Evolutionary conservation across 78 protist genomes (phyloP).

Genomic region (Pigoraptor vietnamica): DNA sequence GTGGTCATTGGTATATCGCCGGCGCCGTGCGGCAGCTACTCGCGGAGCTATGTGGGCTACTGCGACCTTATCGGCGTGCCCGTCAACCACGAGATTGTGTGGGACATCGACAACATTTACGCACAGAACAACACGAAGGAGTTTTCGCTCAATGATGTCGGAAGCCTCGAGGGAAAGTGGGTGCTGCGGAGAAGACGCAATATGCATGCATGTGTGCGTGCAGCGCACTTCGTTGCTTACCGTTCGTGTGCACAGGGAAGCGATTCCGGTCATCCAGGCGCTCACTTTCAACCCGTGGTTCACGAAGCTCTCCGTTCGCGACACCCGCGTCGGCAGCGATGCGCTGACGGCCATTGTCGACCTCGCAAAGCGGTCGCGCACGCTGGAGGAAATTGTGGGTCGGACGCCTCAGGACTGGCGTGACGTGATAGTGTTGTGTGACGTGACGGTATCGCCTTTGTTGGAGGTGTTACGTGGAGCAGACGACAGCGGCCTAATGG

Average conservation of each 20-base stretch:
- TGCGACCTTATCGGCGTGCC: background rate
- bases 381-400: background rate
- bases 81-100: background rate
- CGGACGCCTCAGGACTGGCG: too few species aligned
- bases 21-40: background rate
- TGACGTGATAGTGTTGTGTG: too few species aligned
- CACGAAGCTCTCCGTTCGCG: background rate
- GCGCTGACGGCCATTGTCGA: background rate
- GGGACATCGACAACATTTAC: background rate
- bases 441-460: too few species aligned
- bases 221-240: background rate
- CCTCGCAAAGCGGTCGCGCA: background rate
- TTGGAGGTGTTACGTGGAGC: too few species aligned
- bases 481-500: too few species aligned
- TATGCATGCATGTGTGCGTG: too few species aligned
- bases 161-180: background rate
- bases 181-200: too few species aligned
- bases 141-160: background rate
- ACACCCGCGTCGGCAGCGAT: background rate
- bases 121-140: background rate
- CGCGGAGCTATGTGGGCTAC: background rate
- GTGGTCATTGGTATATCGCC: background rate
- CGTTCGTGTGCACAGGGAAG: background rate
- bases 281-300: slow-evolving; percentile 3
- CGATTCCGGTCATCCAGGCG: background rate